Evolutionary conservation across 2,329 filamentous ascomycete species (phyloP), one percentile per base, ranked within the genome.

Genomic region (Cytospora leucostoma): DNA sequence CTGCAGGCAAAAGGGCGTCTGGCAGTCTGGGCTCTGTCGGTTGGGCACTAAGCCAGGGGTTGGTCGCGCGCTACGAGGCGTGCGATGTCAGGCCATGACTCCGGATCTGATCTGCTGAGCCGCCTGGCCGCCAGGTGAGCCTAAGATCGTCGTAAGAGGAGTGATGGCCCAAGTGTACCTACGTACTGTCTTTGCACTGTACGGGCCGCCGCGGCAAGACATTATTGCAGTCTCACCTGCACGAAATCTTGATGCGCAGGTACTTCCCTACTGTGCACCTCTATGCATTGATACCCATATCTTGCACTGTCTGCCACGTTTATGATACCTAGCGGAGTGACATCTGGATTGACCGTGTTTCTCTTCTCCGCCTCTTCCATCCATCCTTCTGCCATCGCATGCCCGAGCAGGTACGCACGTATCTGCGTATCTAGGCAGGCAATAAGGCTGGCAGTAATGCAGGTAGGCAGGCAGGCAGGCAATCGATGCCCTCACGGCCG

Each of bases 1-100:
- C 44, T 47, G 44, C 59, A 61, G 59, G 38, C 35, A 62, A 58
- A 58, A 62, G 49, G 60, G 60, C 51, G 32, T 61, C 50, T 59
- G 56, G 44, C 27, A 27, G 56, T 51, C 56, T 61, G 59, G 59
- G 32, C 38, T 35, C 11, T n/a, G 12, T 33, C n/a, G 8, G 44
- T 47, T 47, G 44, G 44, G 44, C 44, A 21, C n/a, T 21, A 47
- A 47, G n/a, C 44, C 44, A 47, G 44, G 44, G 44, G 44, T 21
- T 19, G n/a, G 21, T 27, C 44, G 21, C n/a, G 17, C 44, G 44
- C 44, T 47, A 47, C 44, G 44, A 47, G 21, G 21, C n/a, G n/a
- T n/a, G 38, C 34, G n/a, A 34, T 38, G 51, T 61, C 40, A 61
- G 59, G 59, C 37, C 59, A 55, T 19, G 37, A 27, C 53, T 19